phyloP scores from a whole-genome alignment of 768 basidiomycete genomes.

The Plicaturopsis crispa region DNA sequence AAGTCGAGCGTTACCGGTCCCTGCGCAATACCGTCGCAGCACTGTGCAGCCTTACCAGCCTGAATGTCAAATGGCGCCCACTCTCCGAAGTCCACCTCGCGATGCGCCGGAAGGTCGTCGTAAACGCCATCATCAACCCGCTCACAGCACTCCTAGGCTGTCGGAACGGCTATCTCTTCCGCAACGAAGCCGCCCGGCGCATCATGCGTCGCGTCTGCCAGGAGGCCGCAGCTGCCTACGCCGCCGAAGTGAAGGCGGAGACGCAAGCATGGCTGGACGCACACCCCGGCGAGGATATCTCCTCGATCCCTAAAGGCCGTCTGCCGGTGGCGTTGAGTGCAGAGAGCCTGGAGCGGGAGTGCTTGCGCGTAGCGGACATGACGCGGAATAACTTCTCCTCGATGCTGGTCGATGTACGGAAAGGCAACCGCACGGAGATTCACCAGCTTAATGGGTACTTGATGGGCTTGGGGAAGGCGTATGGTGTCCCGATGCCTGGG shows the following conservation, averaged over 20 bases:
- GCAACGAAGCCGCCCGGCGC: conserved; percentile 28
- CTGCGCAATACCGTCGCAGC: conserved; percentile 65
- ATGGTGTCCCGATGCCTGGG: conserved; percentile 50
- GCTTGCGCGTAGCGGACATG: conserved; percentile 43
- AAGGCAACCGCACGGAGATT: conserved; percentile 65
- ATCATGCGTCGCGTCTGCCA: conserved; percentile 49
- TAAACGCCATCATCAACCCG: conserved; percentile 80
- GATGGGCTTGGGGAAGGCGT: conserved; percentile 46
- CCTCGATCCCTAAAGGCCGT: conserved; percentile 22
- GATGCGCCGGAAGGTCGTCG: conserved; percentile 74
- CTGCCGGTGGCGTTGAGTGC: conserved; percentile 40
- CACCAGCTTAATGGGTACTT: conserved; percentile 82
- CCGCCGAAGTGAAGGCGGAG: conserved; percentile 38
- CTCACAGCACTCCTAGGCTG: conserved; percentile 78
- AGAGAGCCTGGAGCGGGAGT: conserved; percentile 44
- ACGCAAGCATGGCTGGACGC: conserved; percentile 16
- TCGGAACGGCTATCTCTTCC: conserved; percentile 69
- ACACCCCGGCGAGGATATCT: conserved; percentile 16
- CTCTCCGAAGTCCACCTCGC: conserved; percentile 58
- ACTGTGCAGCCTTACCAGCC: conserved; percentile 44
- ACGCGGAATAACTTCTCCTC: conserved; percentile 72
- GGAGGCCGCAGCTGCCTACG: conserved; percentile 67
- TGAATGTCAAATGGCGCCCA: conserved; percentile 59
- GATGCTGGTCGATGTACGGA: conserved; percentile 68
- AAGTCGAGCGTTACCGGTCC: conserved; percentile 40